Conservation (phyloP, 768 basidiomycete species). For the Amanita phalloides region DNA sequence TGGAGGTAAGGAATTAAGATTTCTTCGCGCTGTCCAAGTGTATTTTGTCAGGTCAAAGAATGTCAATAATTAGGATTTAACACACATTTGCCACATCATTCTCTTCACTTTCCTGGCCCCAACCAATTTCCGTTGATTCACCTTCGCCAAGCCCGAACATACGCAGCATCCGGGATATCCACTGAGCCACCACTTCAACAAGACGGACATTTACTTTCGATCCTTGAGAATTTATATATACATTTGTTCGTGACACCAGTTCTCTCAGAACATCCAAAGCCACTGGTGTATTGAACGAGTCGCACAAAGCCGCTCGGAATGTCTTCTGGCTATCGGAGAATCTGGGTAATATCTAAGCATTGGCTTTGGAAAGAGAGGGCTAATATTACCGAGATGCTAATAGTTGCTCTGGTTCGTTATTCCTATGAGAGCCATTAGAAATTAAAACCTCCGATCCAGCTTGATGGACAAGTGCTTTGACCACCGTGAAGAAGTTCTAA, state of each 20-base stretch:
- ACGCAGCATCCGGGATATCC: slow-evolving; percentile 64
- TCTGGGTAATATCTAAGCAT: slow-evolving; percentile 26
- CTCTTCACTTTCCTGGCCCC: slow-evolving; percentile 59
- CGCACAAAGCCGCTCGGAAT: slow-evolving; percentile 54
- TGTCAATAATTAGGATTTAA: slow-evolving; percentile 7
- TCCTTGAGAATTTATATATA: slow-evolving; percentile 69
- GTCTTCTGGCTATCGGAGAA: slow-evolving; percentile 61
- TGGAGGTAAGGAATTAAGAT: slow-evolving; percentile 84
- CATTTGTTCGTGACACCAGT: slow-evolving; percentile 75
- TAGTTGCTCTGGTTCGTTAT: slow-evolving; percentile 54
- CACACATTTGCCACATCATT: slow-evolving; percentile 41
- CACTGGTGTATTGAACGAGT: slow-evolving; percentile 75
- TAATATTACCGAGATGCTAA: slow-evolving; percentile 48
- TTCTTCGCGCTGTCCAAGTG: slow-evolving; percentile 57
- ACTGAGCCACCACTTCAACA: slow-evolving; percentile 36
- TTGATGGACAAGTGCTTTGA: slow-evolving; percentile 69
- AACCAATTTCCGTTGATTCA: slow-evolving; percentile 61
- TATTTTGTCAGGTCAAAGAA: slow-evolving; percentile 4
- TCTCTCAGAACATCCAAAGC: slow-evolving; percentile 72
- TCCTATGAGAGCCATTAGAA: slow-evolving; percentile 56
- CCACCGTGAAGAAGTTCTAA: slow-evolving; percentile 90
- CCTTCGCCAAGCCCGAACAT: slow-evolving; percentile 77
- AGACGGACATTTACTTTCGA: slow-evolving; percentile 50
- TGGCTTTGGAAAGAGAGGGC: neutral
- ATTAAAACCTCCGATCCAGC: slow-evolving; percentile 32